Base-by-base conservation (phyloP, 805 yeast genomes). In the Candida insectalens region DNA sequence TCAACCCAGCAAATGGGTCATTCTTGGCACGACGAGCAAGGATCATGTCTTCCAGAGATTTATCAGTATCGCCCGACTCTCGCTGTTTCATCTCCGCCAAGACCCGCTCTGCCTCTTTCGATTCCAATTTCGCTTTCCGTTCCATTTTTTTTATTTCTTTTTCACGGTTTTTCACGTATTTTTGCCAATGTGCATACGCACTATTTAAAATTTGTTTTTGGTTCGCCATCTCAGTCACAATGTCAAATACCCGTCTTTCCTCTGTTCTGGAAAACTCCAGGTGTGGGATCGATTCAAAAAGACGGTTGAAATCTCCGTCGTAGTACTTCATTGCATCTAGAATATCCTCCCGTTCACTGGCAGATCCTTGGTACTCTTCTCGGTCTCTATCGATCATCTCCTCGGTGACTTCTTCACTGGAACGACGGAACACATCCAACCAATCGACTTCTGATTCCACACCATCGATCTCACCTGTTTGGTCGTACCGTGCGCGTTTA, bases 241-340 rank as follows among this genome's bases (percentile, higher is more conserved):
- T 63, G 2, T 51, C 52, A 36, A 67, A 71, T 29, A 82, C 64
- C 25, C 95, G 65, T 21, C 55, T 56, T 46, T 83, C 94, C 44
- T 78, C 85, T 1, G 51, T 60, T 25, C 63, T 67, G 25, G 59
- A 59, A 29, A 78, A 65, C 40, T 80, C 87, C 34, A 82, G 65
- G 55, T 87, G 95, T 7, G 92, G 81, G 3, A 87, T 77, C 22
- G 66, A 63, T 50, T 84, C 94, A 49, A 85, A 81, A 5, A 85
- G 59, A 33, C 63, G 62, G 30, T 77, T 60, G 45, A 85, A 71
- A 45, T 83, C 83, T 4, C 95, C 95, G 10, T 72, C 67, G 29
- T 66, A 65, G 43, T 63, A 71, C 6, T 62, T 53, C 59, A 79
- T 79, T 32, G 68, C 63, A 30, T 71, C 68, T 28, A 73, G 37